Evolutionary conservation across 306 rosid genomes (phyloP), one percentile per base, ranked within the genome.

Genomic region (Dalbergia cochinchinensis): DNA sequence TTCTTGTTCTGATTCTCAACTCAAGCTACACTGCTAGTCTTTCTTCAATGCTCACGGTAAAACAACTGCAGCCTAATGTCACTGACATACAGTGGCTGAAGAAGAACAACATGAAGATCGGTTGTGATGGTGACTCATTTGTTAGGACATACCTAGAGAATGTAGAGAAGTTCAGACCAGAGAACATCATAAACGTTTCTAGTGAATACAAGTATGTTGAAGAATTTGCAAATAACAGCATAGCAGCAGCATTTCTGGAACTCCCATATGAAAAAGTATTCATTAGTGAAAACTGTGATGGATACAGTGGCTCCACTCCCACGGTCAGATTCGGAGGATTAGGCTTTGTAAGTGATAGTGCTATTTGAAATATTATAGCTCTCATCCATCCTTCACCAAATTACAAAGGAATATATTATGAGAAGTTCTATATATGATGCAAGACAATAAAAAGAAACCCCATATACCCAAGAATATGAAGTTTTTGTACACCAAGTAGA

Each of bases 21-120:
- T 87, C 96, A 62, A 78, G 93, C 83, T 91, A 91, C 88, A 91
- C 96, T 4, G 93, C 93, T 11, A 89, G 87, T 80, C 88, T 91
- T n/a, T 89, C 96, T 80, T 91, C 96, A 69, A 82, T 89, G 84
- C 90, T 91, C 45, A 91, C 93, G 1, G 85, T 91, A 14, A 82
- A 84, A 31, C 65, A 83, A 58, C 55, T 87, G 33, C 5, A 35
- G 78, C 78, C 84, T 4, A 86, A 60, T 57, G 78, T 83, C 48
- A 80, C 83, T n/a, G 83, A 82, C 73, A 87, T 88, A 11, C 82
- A 86, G 47, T 82, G 85, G 85, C 54, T 87, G 19, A 82, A 45
- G 78, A 78, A 14, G 77, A 84, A 75, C 37, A 69, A 79, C 76
- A 42, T 65, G 64, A 87, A 80, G 81, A 73, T 91, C 67, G 95